A percentile compares a stretch with the other conserved stretches of the same genome.
Conservation (phyloP, 208 protist species). For the Trypanosoma conorhini region DNA sequence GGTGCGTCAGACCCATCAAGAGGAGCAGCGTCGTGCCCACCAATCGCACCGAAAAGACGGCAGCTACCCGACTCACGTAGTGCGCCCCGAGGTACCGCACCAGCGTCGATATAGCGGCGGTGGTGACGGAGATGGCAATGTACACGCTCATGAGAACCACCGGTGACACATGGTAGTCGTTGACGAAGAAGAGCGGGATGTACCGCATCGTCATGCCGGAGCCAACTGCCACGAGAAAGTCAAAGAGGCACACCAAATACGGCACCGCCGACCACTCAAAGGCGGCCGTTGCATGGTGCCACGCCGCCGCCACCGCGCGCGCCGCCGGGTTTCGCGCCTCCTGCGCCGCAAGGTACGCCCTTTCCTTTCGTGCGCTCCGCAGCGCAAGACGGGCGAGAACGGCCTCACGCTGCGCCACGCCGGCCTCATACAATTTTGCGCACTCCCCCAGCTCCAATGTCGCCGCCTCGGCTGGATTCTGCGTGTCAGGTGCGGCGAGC, state of each 20-base stretch:
- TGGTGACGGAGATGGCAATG: constrained; percentile 32
- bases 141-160: constrained; percentile 37
- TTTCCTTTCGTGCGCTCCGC: not conserved
- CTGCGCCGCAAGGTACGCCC: constrained; percentile 4
- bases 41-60: constrained; percentile 37
- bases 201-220: constrained; percentile 58
- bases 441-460: not conserved
- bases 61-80: constrained; percentile 38
- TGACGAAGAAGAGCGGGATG: constrained; percentile 47
- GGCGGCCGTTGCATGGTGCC: not conserved
- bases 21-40: constrained; percentile 36
- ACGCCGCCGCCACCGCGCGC: not conserved
- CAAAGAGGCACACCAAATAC: constrained; percentile 49
- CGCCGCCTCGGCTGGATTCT: not conserved
- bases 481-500: not conserved
- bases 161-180: constrained; percentile 19
- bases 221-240: constrained; percentile 49
- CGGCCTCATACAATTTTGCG: not conserved
- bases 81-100: constrained; percentile 16
- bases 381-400: not conserved
- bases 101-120: constrained; percentile 31
- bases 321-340: not conserved
- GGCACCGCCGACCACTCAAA: constrained; percentile 33
- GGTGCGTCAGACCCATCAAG: constrained; percentile 15
- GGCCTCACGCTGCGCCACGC: not conserved